A percentile compares a stretch with the other conserved stretches of the same genome.
phyloP scores from a whole-genome alignment of 495 filamentous ascomycete species.

The Cladorrhinum samala region DNA sequence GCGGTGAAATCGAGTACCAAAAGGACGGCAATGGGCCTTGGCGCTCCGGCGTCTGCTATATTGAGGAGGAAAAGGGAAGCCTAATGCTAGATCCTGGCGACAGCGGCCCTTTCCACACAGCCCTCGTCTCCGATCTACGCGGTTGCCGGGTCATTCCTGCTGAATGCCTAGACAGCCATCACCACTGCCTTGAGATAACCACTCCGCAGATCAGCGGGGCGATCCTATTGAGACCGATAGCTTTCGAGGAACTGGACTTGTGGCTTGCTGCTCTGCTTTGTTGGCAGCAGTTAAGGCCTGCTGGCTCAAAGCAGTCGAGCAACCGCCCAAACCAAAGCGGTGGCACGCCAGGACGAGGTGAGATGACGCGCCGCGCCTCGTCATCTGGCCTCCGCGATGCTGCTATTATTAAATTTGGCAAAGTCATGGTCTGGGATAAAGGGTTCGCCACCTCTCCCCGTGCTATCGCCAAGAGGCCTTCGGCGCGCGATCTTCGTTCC shows the following conservation, averaged over 20 bases:
- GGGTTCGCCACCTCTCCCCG: slow-evolving; percentile 47
- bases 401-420: slow-evolving; percentile 95
- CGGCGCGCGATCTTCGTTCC: slow-evolving; percentile 39
- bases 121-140: slow-evolving; percentile 70
- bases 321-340: slow-evolving; percentile 19
- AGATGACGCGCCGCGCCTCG: slow-evolving; percentile 69
- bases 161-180: slow-evolving; percentile 55
- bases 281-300: slow-evolving; percentile 82
- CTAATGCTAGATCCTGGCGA: slow-evolving; percentile 56
- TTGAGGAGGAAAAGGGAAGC: slow-evolving; percentile 60
- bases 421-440: slow-evolving; percentile 85
- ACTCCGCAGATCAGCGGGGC: slow-evolving; percentile 62
- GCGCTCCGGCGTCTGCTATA: slow-evolving; percentile 56
- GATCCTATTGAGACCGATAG: slow-evolving; percentile 68
- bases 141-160: slow-evolving; percentile 75
- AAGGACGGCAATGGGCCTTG: slow-evolving; percentile 48
- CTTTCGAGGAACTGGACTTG: slow-evolving; percentile 70
- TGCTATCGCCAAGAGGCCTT: slow-evolving; percentile 45
- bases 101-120: slow-evolving; percentile 40
- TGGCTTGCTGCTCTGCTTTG: slow-evolving; percentile 92
- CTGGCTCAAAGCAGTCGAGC: slow-evolving; percentile 23
- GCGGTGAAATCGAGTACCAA: slow-evolving; percentile 61
- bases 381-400: slow-evolving; percentile 57
- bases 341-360: slow-evolving; percentile 30
- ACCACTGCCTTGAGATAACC: slow-evolving; percentile 74